Base-by-base conservation (phyloP, 805 yeast genomes). In the Ogataea saltuana region DNA sequence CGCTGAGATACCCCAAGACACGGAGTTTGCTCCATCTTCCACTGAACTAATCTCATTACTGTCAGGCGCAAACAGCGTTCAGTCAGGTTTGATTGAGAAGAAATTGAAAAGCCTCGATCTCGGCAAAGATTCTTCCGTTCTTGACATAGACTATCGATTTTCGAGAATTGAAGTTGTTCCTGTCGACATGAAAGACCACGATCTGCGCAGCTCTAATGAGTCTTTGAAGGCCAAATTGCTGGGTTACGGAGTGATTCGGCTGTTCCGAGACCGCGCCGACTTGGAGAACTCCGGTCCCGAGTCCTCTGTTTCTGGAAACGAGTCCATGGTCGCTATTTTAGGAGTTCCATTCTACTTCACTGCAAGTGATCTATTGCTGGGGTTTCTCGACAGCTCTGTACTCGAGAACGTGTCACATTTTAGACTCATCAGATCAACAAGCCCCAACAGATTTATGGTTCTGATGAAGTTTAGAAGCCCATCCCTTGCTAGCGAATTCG, bases 301-400 rank as follows among this genome's bases (percentile, higher is more conserved):
- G 27, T 33, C 33, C 7, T 39, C 41, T 18, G 51, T 53, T 4
- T 29, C 65, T 3, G 80, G 80, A 0, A 84, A 81, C 56, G 80
- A 75, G 26, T 76, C 88, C 1, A 83, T 85, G 66, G 78, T 87
- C 4, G 81, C 91, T 1, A 85, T 88, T 15, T 63, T 88, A n/a
- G 89, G 95, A 0, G 82, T 89, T 0, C 97, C 97, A 0, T 80
- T 85, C 9, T 90, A 89, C 60, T 83, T 89, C 62, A 82, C 95
- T 0, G 86, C 91, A 0, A 83, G 88, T 18, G 97, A 89, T 55
- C 60, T 90, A 18, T 61, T 89, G 4, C 41, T 61, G 16, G 95
- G 91, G 4, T 89, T 83, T 58, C 76, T 90, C 9, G 95, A 95
- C 18, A 82, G 82, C 35, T 65, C 71, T 1, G 71, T 75, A 21